Conservation (phyloP, 176 grass and related monocot genomes). For the barley (Hordeum vulgare) region DNA sequence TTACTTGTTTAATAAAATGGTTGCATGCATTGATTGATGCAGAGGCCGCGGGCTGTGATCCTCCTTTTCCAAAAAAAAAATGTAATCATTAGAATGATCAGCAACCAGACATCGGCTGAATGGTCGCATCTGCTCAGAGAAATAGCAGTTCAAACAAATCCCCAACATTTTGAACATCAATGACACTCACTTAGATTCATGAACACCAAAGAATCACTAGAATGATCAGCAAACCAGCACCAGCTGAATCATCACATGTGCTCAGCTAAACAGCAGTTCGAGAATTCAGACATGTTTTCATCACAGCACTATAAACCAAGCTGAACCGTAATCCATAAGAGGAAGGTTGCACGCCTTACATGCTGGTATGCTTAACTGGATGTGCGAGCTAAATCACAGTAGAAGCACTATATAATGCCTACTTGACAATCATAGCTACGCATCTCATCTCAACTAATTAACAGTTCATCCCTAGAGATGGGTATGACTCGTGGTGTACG, state of each 20-base stretch:
- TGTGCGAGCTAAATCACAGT: no score
- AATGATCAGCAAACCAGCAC: background rate
- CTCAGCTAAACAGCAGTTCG: background rate
- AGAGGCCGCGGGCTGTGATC: no score
- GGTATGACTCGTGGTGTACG: background rate
- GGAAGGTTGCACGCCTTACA: background rate
- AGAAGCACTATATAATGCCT: background rate
- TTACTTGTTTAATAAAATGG: no score
- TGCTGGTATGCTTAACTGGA: background rate
- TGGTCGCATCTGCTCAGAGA: background rate
- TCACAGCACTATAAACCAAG: background rate
- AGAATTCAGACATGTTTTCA: background rate
- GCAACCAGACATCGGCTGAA: background rate
- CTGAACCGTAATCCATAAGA: background rate
- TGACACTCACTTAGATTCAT: background rate
- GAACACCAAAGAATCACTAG: background rate
- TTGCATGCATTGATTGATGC: no score
- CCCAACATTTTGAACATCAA: no score
- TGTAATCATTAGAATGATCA: conserved; percentile 7
- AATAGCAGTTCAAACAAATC: background rate
- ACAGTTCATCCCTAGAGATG: background rate
- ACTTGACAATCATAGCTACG: background rate
- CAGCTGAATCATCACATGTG: background rate
- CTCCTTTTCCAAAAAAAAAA: no score
- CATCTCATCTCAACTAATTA: background rate